Evolutionary conservation across 768 basidiomycete genomes (phyloP).

Genomic region (Suillus placidus): DNA sequence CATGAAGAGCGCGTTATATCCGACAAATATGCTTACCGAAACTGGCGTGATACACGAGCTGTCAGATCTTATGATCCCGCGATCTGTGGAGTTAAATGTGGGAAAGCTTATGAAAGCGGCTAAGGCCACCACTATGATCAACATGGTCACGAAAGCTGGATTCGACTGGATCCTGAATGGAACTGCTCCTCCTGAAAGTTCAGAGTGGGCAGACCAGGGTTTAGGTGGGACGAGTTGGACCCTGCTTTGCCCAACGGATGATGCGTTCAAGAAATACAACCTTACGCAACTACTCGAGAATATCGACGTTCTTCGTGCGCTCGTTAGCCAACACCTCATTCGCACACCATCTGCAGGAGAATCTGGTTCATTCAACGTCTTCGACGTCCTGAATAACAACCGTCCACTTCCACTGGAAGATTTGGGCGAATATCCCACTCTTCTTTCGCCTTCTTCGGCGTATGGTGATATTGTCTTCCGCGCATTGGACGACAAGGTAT

Average conservation of each 20-base stretch:
- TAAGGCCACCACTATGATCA: slow-evolving; percentile 86
- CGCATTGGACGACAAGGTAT: slow-evolving; percentile 43
- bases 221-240: slow-evolving; percentile 73
- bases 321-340: slow-evolving; percentile 80
- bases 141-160: slow-evolving; percentile 79
- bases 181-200: slow-evolving; percentile 71
- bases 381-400: slow-evolving; percentile 59
- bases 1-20: slow-evolving; percentile 60
- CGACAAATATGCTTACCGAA: slow-evolving; percentile 73
- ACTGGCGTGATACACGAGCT: slow-evolving; percentile 93
- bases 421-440: slow-evolving; percentile 72
- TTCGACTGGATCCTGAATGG: slow-evolving; percentile 93
- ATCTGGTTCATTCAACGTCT: slow-evolving; percentile 26
- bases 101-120: slow-evolving; percentile 92
- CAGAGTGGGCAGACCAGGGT: slow-evolving; percentile 59
- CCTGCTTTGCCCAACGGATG: slow-evolving; percentile 87
- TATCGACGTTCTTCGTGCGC: slow-evolving; percentile 49
- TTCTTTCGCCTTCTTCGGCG: slow-evolving; percentile 63
- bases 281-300: slow-evolving; percentile 72
- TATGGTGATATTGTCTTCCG: slow-evolving; percentile 89
- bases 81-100: slow-evolving; percentile 81
- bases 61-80: slow-evolving; percentile 82
- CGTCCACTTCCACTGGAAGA: slow-evolving; percentile 74
- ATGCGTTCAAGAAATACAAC: slow-evolving; percentile 88
- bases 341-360: slow-evolving; percentile 38